Conservation (phyloP, 345 rosid genomes). For the Litchi chinensis region DNA sequence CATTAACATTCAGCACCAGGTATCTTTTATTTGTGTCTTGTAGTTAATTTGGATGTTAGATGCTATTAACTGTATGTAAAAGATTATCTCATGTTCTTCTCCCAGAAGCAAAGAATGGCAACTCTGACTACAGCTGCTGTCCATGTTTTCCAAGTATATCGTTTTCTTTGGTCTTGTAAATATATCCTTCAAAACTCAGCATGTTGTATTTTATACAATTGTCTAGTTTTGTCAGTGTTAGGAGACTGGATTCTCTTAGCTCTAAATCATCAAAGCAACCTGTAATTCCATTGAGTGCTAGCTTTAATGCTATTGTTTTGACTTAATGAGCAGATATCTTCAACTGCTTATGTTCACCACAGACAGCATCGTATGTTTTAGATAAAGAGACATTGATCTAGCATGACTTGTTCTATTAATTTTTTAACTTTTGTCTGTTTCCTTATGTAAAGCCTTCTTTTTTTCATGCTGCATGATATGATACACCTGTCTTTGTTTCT, state of each 20-base stretch:
- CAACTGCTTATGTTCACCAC: not conserved
- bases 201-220: not conserved
- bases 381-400: not conserved
- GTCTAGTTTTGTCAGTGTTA: not conserved
- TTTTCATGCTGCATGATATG: not conserved
- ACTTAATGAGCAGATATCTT: not conserved
- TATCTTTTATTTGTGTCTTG: slow-evolving; percentile 22
- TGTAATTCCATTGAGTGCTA: not conserved
- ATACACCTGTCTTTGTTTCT: not conserved
- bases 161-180: too few species aligned
- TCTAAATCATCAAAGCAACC: not conserved
- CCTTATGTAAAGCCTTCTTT: not conserved
- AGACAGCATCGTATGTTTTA: not conserved
- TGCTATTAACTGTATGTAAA: slow-evolving; percentile 10
- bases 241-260: not conserved
- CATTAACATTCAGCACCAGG: slow-evolving; percentile 90
- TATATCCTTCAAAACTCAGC: not conserved
- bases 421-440: not conserved
- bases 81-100: not conserved
- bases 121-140: not conserved
- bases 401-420: not conserved
- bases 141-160: not conserved
- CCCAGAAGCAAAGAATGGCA: not conserved
- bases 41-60: not conserved
- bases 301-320: not conserved